Evolutionary conservation across 345 rosid species (phyloP), one percentile per base, ranked within the genome.

Genomic region (Salix suchowensis): DNA sequence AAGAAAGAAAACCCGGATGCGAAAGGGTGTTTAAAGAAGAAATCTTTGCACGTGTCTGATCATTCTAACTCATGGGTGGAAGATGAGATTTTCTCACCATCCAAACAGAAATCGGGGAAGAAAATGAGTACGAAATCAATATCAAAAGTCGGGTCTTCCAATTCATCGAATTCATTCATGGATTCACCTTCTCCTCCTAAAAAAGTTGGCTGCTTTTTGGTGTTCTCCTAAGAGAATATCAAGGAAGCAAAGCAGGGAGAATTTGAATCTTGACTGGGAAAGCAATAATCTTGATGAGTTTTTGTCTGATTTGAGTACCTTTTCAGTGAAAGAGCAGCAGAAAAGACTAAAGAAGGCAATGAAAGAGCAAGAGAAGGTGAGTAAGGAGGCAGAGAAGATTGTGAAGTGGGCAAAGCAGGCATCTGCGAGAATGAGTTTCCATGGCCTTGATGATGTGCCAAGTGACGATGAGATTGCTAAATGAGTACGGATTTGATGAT

Each of bases 351-450:
- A 81, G 76, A 85, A 88, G 81, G 93, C 93, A n/a, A 80, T 88
- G 67, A 84, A 88, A 76, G 89, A 88, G 79, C 87, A 94, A 61
- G 87, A 89, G 78, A 92, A 77, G 69, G 82, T 92, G 54, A 78
- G 80, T 39, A 85, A 80, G 72, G 96, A 94, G 81, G 96, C 97
- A 4, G 93, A 89, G 78, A 86, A 87, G 68, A 87, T 92, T 58
- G 88, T 89, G 69, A 86, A 84, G 74, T 84, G 82, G 90, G 90
- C 97, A 0, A 89, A 87, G 76, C 91, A 91, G 24, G 90, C 90
- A 0, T 91, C 98, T 0, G 80, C 85, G 6, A 88, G 82, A 80
- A 82, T 83, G 80, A 73, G 19, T 66, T 68, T 34, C 73, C 78
- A 54, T 37, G 81, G 74, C 23, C 23, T 78, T 24, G 82, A 77